phyloP scores from a whole-genome alignment of 495 filamentous ascomycete genomes.

The Articulospora tetracladia region DNA sequence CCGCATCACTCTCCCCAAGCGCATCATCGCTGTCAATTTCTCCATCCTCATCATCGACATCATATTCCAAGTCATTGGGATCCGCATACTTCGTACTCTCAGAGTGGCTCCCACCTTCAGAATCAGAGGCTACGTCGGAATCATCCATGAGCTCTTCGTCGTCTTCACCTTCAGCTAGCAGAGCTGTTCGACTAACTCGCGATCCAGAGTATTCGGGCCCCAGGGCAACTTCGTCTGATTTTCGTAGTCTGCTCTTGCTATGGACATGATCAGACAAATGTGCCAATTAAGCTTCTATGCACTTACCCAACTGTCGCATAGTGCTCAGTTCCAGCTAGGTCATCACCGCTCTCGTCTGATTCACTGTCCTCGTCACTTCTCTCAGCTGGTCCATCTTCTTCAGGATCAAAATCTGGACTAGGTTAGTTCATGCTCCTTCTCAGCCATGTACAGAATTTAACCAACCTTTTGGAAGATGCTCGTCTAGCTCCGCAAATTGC shows the following conservation, averaged over 20 bases:
- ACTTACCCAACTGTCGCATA: slow-evolving; percentile 76
- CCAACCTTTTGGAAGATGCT: slow-evolving; percentile 58
- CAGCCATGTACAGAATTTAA: background rate
- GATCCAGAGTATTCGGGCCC: slow-evolving; percentile 83
- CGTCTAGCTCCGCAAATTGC: slow-evolving; percentile 61
- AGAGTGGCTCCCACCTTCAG: slow-evolving; percentile 28
- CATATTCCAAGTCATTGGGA: slow-evolving; percentile 39
- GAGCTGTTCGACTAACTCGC: slow-evolving; percentile 67
- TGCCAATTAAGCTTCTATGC: slow-evolving; percentile 5
- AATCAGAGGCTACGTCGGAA: slow-evolving; percentile 25
- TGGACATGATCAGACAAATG: slow-evolving; percentile 9
- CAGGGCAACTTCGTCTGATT: slow-evolving; percentile 57
- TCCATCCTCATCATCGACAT: slow-evolving; percentile 39
- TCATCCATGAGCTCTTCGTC: slow-evolving; percentile 31
- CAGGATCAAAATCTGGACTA: slow-evolving; percentile 78
- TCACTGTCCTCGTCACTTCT: slow-evolving; percentile 43
- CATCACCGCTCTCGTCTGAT: slow-evolving; percentile 49
- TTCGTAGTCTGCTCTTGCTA: slow-evolving; percentile 83
- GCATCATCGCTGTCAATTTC: slow-evolving; percentile 63
- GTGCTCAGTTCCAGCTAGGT: slow-evolving; percentile 66
- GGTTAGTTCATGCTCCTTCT: slow-evolving; percentile 4
- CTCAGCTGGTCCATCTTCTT: slow-evolving; percentile 54
- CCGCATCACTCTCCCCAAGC: slow-evolving; percentile 55
- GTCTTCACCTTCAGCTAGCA: slow-evolving; percentile 46
- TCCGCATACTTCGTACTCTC: slow-evolving; percentile 32